These are phyloP conservation scores for Coniochaeta sp. DNA, from an alignment of 2,329 filamentous ascomycete genomes.

Conservation along the genomic window DNA sequence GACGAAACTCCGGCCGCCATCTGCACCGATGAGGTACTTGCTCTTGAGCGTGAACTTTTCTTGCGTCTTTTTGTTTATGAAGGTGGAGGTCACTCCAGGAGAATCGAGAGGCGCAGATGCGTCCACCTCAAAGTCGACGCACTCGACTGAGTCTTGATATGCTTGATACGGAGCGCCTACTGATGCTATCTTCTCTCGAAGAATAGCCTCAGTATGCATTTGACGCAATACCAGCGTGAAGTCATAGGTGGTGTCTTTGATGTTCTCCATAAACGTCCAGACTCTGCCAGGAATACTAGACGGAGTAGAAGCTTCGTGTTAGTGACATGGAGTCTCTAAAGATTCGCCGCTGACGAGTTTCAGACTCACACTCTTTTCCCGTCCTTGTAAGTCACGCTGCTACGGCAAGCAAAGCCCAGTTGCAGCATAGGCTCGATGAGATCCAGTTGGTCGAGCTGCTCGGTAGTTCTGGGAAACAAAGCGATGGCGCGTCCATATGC, in stretches of 20 bases:
- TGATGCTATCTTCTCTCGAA: slow-evolving; percentile 30
- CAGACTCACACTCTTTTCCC: slow-evolving; percentile 29
- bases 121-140: slow-evolving; percentile 29
- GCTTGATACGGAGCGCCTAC: slow-evolving; percentile 26
- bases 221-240: slow-evolving; percentile 47
- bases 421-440: slow-evolving; percentile 42
- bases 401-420: slow-evolving; percentile 42
- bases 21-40: slow-evolving; percentile 42
- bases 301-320: neutral
- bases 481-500: slow-evolving; percentile 47
- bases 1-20: slow-evolving; percentile 43
- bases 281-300: slow-evolving; percentile 29
- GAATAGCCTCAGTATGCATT: slow-evolving; percentile 47
- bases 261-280: slow-evolving; percentile 46
- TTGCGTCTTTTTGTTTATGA: slow-evolving; percentile 5
- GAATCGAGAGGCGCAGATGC: slow-evolving; percentile 17
- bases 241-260: slow-evolving; percentile 42
- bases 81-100: slow-evolving; percentile 19
- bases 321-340: neutral
- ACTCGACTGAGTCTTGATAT: slow-evolving; percentile 26
- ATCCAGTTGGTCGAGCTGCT: slow-evolving; percentile 44
- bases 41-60: slow-evolving; percentile 14
- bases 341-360: slow-evolving; percentile 3
- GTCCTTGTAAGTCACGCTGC: slow-evolving; percentile 39
- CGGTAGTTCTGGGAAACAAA: slow-evolving; percentile 41